Evolutionary conservation across 495 filamentous ascomycete genomes (phyloP), one percentile per base, ranked within the genome.

Genomic region (Aspergillus conjunctus): DNA sequence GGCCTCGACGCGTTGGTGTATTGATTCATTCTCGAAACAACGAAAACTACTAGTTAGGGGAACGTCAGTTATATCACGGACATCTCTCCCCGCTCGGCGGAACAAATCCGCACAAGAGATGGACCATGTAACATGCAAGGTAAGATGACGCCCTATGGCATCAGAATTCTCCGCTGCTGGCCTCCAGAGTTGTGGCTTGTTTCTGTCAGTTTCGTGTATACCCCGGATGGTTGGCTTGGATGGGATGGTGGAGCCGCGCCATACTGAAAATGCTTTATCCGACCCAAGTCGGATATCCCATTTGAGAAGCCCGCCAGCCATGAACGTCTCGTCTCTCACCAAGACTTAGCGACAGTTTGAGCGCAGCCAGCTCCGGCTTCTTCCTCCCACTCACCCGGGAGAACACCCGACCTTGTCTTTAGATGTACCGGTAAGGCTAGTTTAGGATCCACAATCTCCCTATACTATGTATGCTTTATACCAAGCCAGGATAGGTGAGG

Each of bases 231-330:
- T 39, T 39, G 34, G 34, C 34, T 39, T 39, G 34, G 34, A 14
- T 39, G 34, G 34, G 34, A 7, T 39, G 34, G 34, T 39, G 34
- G 34, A 39, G 34, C 34, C 34, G 14, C 34, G 14, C 7, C 14
- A 39, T 39, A 39, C 34, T 39, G 34, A 39, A 39, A 39, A 39
- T 39, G 34, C 34, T 39, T 39, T 39, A 39, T 39, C 34, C 34
- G 34, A 39, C n/a, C 34, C 34, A 39, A 39, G 34, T 39, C 34
- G 34, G 34, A 39, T 39, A 39, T 39, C 34, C 34, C 34, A 14
- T 39, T 39, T 39, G 34, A 14, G 34, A 39, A 39, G 34, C 34
- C 34, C 34, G 34, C 34, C 7, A 39, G 34, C 34, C 34, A 39
- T 14, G 34, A 39, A 39, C 7, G 34, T 39, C 34, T 39, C 34